Percentiles rank a stretch among this genome's conserved stretches.
Conservation (phyloP, 306 rosid species). For the Ceratonia siliqua region DNA sequence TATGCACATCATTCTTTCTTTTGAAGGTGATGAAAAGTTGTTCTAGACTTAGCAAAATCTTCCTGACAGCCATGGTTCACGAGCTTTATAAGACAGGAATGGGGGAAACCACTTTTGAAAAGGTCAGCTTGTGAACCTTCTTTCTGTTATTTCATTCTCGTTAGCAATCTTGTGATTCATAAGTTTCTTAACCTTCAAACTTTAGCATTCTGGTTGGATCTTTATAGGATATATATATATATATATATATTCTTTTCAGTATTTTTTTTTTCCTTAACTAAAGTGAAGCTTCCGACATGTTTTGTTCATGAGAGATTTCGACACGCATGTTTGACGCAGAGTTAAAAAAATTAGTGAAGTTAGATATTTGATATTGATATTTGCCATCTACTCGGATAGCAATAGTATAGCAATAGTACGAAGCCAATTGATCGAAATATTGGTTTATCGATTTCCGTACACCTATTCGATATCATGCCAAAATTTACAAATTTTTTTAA, state of each 20-base stretch:
- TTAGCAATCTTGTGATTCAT: neutral
- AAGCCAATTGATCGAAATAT: neutral
- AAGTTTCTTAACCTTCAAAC: slow-evolving; percentile 24
- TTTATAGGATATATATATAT: neutral
- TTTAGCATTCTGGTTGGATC: neutral
- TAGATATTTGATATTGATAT: slow-evolving; percentile 5
- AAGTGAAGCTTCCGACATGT: neutral
- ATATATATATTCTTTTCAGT: neutral
- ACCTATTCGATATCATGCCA: neutral
- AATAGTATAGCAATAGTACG: neutral
- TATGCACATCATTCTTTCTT: slow-evolving; percentile 16
- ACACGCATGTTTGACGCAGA: neutral
- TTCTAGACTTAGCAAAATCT: slow-evolving; percentile 73
- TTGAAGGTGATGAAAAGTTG: slow-evolving; percentile 84
- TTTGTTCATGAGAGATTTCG: neutral
- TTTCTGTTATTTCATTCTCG: slow-evolving; percentile 1
- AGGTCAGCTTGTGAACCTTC: slow-evolving; percentile 59
- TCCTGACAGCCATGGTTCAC: slow-evolving; percentile 88
- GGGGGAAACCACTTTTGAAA: slow-evolving; percentile 92
- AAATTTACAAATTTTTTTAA: neutral
- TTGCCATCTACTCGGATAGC: neutral
- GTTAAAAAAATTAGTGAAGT: slow-evolving; percentile 2
- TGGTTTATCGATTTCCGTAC: neutral
- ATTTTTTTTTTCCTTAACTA: neutral
- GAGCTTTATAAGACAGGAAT: slow-evolving; percentile 90